These are phyloP conservation scores for Oryza rufipogon DNA, from an alignment of 176 grass and related monocot genomes.

Conservation along the genomic window DNA sequence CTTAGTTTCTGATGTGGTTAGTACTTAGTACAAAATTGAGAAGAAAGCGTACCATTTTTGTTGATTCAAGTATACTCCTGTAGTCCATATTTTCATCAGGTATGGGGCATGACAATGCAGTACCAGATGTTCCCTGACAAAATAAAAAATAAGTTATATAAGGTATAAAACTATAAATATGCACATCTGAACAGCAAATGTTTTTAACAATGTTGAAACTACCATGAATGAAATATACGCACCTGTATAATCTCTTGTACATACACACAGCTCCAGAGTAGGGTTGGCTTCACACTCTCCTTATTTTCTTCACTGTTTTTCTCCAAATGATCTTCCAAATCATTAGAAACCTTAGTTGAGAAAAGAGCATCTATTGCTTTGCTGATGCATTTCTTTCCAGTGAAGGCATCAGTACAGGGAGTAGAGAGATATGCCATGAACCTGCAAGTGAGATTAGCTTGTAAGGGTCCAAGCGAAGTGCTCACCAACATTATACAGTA, in stretches of 20 bases:
- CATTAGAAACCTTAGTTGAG: slow-evolving; percentile 43
- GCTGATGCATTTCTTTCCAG: slow-evolving; percentile 65
- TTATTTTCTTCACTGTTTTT: slow-evolving; percentile 35
- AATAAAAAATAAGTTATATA: slow-evolving; percentile 25
- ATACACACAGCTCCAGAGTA: slow-evolving; percentile 78
- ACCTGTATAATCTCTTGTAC: slow-evolving; percentile 80
- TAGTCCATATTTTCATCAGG: slow-evolving; percentile 90
- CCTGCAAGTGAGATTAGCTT: slow-evolving; percentile 50
- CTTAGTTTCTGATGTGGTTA: slow-evolving; percentile 34
- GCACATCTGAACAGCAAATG: slow-evolving; percentile 13
- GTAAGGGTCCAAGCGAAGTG: slow-evolving; percentile 20
- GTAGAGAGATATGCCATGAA: slow-evolving; percentile 86
- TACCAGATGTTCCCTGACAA: slow-evolving; percentile 66
- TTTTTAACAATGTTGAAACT: slow-evolving; percentile 11
- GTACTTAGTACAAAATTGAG: slow-evolving; percentile 25
- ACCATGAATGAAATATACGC: slow-evolving; percentile 22
- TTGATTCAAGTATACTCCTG: slow-evolving; percentile 65
- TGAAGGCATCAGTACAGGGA: slow-evolving; percentile 62
- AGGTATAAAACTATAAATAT: slow-evolving; percentile 13
- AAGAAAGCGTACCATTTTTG: slow-evolving; percentile 73
- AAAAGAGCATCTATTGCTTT: slow-evolving; percentile 82
- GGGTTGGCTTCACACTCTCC: slow-evolving; percentile 55
- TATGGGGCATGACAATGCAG: slow-evolving; percentile 62
- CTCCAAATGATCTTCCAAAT: slow-evolving; percentile 38
- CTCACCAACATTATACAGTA: slow-evolving; percentile 7